A percentile compares a stretch with the other conserved stretches of the same genome.
These are phyloP conservation scores for Phytophthora quininea DNA, from an alignment of 352 stramenopile genomes.

Conservation along the genomic window DNA sequence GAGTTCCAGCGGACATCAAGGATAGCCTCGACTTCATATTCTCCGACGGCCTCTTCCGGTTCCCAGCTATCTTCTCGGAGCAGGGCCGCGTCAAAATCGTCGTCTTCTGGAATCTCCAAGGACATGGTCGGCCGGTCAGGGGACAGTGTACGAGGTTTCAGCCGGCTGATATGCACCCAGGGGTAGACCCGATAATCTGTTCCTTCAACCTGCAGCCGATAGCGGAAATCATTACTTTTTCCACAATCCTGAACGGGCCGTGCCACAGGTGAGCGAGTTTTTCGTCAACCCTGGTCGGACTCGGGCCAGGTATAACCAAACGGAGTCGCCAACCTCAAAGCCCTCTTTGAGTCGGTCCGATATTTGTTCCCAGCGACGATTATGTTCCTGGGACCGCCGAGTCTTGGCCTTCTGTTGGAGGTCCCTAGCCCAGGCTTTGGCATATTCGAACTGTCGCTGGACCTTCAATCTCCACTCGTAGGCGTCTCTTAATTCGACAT, in stretches of 20 bases:
- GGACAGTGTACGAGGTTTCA: background rate
- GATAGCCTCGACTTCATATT: background rate
- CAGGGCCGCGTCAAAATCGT: background rate
- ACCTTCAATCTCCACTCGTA: background rate
- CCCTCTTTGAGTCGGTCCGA: conserved; percentile 3
- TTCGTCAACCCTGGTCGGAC: background rate
- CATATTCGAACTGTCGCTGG: background rate
- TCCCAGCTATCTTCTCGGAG: background rate
- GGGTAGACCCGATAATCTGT: background rate
- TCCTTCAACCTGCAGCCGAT: background rate
- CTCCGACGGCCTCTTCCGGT: background rate
- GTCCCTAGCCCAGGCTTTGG: background rate
- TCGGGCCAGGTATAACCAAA: conserved; percentile 4
- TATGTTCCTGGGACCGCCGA: background rate
- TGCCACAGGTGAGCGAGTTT: background rate
- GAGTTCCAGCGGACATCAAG: background rate
- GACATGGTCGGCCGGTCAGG: background rate
- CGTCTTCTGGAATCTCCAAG: background rate
- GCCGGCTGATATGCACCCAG: background rate
- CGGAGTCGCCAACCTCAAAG: background rate
- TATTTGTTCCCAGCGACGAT: background rate
- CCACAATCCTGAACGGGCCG: background rate
- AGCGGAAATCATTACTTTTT: background rate
- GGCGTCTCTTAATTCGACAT: background rate
- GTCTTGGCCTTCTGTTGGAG: conserved; percentile 1